Conservation (phyloP, 495 filamentous ascomycete genomes). For the Oleoguttula mirabilis region DNA sequence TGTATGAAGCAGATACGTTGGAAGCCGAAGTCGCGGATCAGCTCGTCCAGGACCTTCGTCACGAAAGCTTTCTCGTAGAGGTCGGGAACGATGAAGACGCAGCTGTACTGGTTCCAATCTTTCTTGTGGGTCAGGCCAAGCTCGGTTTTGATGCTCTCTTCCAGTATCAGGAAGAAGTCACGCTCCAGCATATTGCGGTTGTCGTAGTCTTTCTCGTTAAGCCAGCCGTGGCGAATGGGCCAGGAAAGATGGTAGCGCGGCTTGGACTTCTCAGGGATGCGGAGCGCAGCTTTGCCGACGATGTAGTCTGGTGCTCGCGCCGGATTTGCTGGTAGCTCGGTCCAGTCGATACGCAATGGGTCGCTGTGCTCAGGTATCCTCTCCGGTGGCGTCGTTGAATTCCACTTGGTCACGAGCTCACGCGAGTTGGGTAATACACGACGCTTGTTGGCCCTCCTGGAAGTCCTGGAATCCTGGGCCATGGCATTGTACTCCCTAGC, state of each 20-base stretch:
- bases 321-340: conserved; percentile 53
- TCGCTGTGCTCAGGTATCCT: conserved; percentile 89
- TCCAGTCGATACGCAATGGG: conserved; percentile 86
- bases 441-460: conserved; percentile 85
- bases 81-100: conserved; percentile 90
- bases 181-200: conserved; percentile 63
- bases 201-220: conserved; percentile 81
- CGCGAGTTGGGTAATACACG: conserved; percentile 91
- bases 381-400: conserved; percentile 67
- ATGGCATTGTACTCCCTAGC: conserved; percentile 65
- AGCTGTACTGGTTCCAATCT: conserved; percentile 81
- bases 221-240: conserved; percentile 75
- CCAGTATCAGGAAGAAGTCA: conserved; percentile 76
- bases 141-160: conserved; percentile 72
- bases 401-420: conserved; percentile 86
- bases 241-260: conserved; percentile 85
- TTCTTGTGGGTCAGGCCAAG: conserved; percentile 63
- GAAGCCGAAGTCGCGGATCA: conserved; percentile 81
- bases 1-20: conserved; percentile 84
- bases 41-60: conserved; percentile 64
- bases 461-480: conserved; percentile 72
- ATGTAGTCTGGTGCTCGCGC: conserved; percentile 56
- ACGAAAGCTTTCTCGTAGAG: conserved; percentile 91
- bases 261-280: conserved; percentile 78
- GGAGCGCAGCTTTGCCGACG: conserved; percentile 66